A percentile compares a stretch with the other conserved stretches of the same genome.
Conservation (phyloP, 257 asterid genomes). For the Eucommia ulmoides region DNA sequence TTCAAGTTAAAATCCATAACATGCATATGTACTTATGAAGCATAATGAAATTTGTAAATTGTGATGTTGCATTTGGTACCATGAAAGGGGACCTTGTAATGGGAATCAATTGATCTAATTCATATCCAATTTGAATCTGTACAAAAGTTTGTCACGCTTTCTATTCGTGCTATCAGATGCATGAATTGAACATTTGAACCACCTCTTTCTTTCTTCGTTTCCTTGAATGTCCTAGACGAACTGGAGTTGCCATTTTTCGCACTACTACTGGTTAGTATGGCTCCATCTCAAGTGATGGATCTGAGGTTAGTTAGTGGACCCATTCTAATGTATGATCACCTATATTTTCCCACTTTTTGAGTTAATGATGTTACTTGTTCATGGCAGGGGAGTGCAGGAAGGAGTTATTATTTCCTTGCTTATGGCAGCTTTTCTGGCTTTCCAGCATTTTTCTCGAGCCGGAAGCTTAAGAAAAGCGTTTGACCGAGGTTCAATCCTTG, state of each 20-base stretch:
- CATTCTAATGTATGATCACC: too few species aligned
- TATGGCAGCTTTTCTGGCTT: constrained; percentile 79
- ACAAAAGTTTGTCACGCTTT: background rate
- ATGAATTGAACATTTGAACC: constrained; percentile 5
- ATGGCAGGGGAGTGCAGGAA: constrained; percentile 75
- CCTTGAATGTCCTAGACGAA: constrained; percentile 49
- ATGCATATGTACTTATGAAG: too few species aligned
- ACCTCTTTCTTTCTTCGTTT: constrained; percentile 3
- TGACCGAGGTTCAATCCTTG: constrained; percentile 72
- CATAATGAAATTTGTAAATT: too few species aligned
- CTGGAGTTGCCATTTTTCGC: constrained; percentile 73
- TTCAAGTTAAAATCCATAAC: too few species aligned
- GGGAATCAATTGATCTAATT: too few species aligned
- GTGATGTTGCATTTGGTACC: too few species aligned
- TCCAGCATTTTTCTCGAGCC: constrained; percentile 65
- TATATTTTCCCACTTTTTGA: too few species aligned
- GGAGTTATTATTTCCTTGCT: constrained; percentile 57
- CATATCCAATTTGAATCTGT: too few species aligned
- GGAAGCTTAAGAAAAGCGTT: constrained; percentile 63
- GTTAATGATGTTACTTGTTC: constrained; percentile 13
- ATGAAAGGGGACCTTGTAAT: background rate
- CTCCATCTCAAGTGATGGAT: constrained; percentile 57
- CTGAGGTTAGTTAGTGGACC: constrained; percentile 57
- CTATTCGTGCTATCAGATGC: background rate
- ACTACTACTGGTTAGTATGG: constrained; percentile 53